phyloP scores from a whole-genome alignment of 768 basidiomycete species.

The Russula emetica region DNA sequence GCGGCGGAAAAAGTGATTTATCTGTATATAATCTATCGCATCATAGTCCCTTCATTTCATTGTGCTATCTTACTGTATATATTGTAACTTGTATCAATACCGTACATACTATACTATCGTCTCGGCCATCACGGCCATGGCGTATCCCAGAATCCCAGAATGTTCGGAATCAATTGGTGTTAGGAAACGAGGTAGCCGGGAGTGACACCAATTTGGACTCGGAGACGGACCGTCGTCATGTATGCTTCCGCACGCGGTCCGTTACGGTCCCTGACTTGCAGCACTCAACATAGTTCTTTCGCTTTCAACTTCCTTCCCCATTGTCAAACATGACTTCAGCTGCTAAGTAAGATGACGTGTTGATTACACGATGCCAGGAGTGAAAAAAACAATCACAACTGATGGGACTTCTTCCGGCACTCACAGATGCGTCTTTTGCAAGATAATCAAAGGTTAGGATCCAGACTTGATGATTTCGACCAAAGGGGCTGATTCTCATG shows the following conservation, averaged over 20 bases:
- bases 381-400: not conserved
- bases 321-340: not conserved
- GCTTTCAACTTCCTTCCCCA: not conserved
- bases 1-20: not conserved
- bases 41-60: too few species aligned
- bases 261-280: not conserved
- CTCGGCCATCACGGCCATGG: not conserved
- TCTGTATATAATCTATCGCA: not conserved
- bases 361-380: not conserved
- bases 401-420: constrained; percentile 30
- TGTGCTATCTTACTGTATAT: not conserved
- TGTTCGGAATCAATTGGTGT: not conserved
- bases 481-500: not conserved
- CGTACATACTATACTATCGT: not conserved
- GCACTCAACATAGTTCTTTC: not conserved
- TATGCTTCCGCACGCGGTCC: not conserved
- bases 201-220: too few species aligned
- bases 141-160: not conserved
- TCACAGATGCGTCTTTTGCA: constrained; percentile 85
- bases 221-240: too few species aligned
- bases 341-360: constrained; percentile 9
- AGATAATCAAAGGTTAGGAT: constrained; percentile 78
- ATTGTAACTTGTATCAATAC: not conserved
- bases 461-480: too few species aligned
- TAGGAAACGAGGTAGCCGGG: too few species aligned